Evolutionary conservation across 176 grass and related monocot genomes (phyloP).

Genomic region (Coix lacrymajobi): DNA sequence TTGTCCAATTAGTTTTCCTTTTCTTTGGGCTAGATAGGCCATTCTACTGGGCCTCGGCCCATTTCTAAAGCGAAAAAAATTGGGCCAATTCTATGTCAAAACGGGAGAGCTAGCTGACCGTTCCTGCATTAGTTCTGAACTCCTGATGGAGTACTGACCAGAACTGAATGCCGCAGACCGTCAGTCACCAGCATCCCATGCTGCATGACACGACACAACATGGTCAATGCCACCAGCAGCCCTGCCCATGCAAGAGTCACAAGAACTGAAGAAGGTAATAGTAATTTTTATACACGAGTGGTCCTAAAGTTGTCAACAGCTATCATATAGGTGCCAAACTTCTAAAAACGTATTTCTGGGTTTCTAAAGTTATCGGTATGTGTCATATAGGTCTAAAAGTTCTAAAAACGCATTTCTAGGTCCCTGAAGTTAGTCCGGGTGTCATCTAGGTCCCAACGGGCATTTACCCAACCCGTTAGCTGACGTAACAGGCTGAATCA

Average conservation of each 20-base stretch:
- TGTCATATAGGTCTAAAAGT: too few species aligned
- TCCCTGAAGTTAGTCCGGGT: too few species aligned
- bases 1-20: not conserved
- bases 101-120: not conserved
- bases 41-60: not conserved
- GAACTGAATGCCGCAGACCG: not conserved
- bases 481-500: too few species aligned
- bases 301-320: too few species aligned
- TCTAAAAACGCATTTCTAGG: too few species aligned
- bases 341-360: too few species aligned
- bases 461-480: too few species aligned
- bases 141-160: not conserved
- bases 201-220: not conserved
- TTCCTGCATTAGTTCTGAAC: not conserved
- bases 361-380: too few species aligned
- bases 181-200: not conserved
- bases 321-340: too few species aligned
- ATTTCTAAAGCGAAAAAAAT: not conserved
- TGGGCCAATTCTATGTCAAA: not conserved
- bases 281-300: too few species aligned
- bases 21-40: not conserved
- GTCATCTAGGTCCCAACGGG: too few species aligned
- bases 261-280: not conserved
- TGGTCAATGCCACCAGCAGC: not conserved
- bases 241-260: not conserved